Base-by-base conservation (phyloP, 2,329 filamentous ascomycete species). In the Ophiostoma fasciatum region DNA sequence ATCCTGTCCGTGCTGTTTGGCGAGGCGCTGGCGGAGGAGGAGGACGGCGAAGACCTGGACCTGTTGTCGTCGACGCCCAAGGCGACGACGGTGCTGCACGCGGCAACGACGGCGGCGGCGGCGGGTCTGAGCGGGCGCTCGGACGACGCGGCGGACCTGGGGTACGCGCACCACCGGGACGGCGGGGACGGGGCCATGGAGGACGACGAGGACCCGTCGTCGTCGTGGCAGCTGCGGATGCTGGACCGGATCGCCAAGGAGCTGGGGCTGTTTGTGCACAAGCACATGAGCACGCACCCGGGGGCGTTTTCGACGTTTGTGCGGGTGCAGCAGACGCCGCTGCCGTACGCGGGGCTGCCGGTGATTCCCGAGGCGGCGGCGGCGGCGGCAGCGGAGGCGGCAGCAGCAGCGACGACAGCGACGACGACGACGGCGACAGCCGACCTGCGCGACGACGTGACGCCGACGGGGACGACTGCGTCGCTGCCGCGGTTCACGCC, bases 1-100 rank as follows among this genome's bases (percentile, higher is more conserved):
- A 64, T 90, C 15, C 67, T 98, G 8, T 82, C 82, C 0, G 76
- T 94, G 33, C 76, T 98, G 8, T 78, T 96, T 38, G 90, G 90
- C 11, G 85, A 94, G 53, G 63, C 72, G 3, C 59, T 93, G 18
- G 74, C 77, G 3, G 60, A 59, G 19, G 59, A 42, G n/a, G 39
- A 42, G 19, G 58, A 58, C 7, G 20, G 4, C 15, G 37, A 36
- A 3, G 38, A 33, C 13, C 17, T 25, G 12, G 14, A 65, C 40
- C 43, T 67, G 9, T n/a, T n/a, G n/a, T 62, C 63, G 10, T 54
- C 61, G 9, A 69, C 62, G 18, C 62, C 66, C 11, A 62, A 60
- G 38, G 61, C 61, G 31, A 61, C 62, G 11, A 49, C 12, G 39
- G 14, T 36, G 2, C 18, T 38, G 7, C 12, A 53, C 12, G 49